Evolutionary conservation across 1,284 basidiomycete genomes (phyloP), one percentile per base, ranked within the genome.

Genomic region (Takashimella tepidaria): DNA sequence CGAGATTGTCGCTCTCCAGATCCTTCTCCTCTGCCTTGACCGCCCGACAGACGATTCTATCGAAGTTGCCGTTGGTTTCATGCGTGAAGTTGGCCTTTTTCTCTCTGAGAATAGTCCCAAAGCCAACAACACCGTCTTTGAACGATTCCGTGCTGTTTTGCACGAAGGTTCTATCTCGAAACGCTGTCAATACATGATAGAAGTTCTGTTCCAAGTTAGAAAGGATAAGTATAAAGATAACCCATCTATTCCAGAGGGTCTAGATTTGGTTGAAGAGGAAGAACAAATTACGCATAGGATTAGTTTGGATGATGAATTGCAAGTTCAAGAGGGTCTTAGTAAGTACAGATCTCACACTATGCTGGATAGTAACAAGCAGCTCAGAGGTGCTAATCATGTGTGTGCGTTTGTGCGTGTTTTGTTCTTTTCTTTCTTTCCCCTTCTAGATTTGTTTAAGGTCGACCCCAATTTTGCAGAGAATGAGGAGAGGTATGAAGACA

Each of bases 211-310:
- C 88, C 92, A 96, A 75, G 90, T 97, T 10, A 82, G 95, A 61
- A 95, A 96, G 78, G 96, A 99, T 79, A 92, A 89, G 75, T 98
- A 91, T 81, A 97, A 97, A 80, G 95, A 98, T 73, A 97, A 99
- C 72, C 93, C 92, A 20, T 84, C 89, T 59, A 77, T 98, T 45
- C 86, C 90, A 1, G 92, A 98, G 68, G 92, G 92, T 0, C 75
- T 99, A 67, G 96, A 99, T 70, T 77, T 99, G 26, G 96, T 99
- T 0, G 92, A 98, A 66, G 95, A 98, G 69, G 95, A 98, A 24
- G 92, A 96, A 66, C 92, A 89, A 69, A 95, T 98, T 55, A 98
- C 92, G 0, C 96, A 98, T 76, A 83, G 89, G 62, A 84, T 98
- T 56, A 85, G 87, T 55, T 76, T 98, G 46, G 92, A 98, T 71